Evolutionary conservation across 495 filamentous ascomycete species (phyloP), one percentile per base, ranked within the genome.

Genomic region (Podospora conica): DNA sequence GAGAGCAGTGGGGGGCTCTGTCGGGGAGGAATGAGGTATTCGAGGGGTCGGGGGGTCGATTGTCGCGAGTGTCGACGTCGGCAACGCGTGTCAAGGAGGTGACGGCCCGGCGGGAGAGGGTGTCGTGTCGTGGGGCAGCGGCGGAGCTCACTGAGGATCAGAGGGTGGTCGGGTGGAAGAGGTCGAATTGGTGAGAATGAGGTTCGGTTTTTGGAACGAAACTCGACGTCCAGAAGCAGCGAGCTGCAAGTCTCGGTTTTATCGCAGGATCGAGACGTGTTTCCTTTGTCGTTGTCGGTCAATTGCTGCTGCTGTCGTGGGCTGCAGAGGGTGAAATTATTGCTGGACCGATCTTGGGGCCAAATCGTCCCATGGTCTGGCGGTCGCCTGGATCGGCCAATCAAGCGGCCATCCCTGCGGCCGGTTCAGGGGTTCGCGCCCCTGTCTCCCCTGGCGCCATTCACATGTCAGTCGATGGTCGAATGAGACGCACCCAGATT

Each of bases 381-480:
- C 55, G 63, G 54, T 20, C 27, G 29, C n/a, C 12, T 22, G 54
- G 33, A 23, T 59, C 6, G 58, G 60, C 68, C 71, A 72, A 73
- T 74, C 67, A 73, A 20, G 18, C 58, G 5, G 10, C 15, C 1
- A 7, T 31, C 55, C 67, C 67, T 62, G 60, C 66, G 21, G 24
- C 53, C 57, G 21, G 27, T 22, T 24, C 59, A 48, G 66, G 33
- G 25, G 22, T 48, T 53, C 27, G 53, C 28, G 55, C 48, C 24
- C 25, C 33, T 27, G 53, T n/a, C 59, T 25, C 69, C 69, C 69
- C 71, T 75, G 74, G 68, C 68, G 28, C 59, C 58, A 55, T 72
- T 76, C 73, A 75, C 73, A 74, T 75, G 74, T 75, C 73, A 73
- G 71, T 72, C 71, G 73, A 76, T 73, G 57, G 54, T 64, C 53